phyloP scores from a whole-genome alignment of 495 filamentous ascomycete genomes.

The Aspergillus olivimuriae region DNA sequence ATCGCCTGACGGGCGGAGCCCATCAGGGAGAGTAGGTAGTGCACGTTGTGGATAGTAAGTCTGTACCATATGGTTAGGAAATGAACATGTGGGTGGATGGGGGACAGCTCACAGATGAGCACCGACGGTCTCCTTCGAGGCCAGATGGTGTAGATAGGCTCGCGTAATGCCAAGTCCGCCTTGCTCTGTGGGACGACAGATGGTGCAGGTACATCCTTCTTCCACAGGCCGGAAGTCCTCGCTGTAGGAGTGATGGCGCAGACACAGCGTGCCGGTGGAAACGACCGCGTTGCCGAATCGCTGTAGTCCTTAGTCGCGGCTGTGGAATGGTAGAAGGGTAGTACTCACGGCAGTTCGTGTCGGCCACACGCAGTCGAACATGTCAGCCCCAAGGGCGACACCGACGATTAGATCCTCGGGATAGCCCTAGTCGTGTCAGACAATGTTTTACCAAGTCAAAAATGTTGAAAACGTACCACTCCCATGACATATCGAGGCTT shows the following conservation, averaged over 20 bases:
- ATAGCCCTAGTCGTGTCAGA: constrained; percentile 78
- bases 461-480: constrained; percentile 58
- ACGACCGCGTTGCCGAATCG: constrained; percentile 94
- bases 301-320: constrained; percentile 15
- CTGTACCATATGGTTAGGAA: constrained; percentile 15
- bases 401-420: constrained; percentile 92
- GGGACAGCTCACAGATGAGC: constrained; percentile 75
- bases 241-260: constrained; percentile 69
- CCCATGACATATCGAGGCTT: constrained; percentile 99
- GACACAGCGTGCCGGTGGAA: constrained; percentile 69
- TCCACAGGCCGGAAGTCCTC: constrained; percentile 80
- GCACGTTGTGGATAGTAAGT: constrained; percentile 93
- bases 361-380: constrained; percentile 99
- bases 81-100: background rate
- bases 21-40: constrained; percentile 84
- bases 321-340: background rate
- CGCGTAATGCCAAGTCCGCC: constrained; percentile 80
- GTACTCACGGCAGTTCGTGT: constrained; percentile 73
- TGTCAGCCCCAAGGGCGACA: constrained; percentile 89
- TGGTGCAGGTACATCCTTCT: constrained; percentile 68
- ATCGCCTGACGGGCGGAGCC: constrained; percentile 66
- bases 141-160: constrained; percentile 86
- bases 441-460: no score
- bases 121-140: constrained; percentile 90
- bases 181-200: constrained; percentile 61